A percentile compares a stretch with the other conserved stretches of the same genome.
phyloP scores from a whole-genome alignment of 2,329 filamentous ascomycete species.

The Parastagonospora avenae region DNA sequence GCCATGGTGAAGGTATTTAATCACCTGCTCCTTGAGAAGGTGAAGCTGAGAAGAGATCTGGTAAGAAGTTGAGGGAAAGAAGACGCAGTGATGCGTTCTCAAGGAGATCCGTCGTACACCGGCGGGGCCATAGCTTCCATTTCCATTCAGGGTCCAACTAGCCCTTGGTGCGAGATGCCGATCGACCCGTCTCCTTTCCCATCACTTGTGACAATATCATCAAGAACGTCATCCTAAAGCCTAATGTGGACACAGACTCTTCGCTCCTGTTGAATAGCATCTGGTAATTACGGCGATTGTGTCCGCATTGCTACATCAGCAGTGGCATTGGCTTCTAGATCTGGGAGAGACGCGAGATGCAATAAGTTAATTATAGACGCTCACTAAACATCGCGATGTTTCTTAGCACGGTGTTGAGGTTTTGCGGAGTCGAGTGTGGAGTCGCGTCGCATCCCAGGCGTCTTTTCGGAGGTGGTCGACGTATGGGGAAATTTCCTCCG shows the following conservation, averaged over 20 bases:
- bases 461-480: neutral
- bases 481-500: conserved; percentile 32
- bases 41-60: conserved; percentile 4
- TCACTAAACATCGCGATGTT: conserved; percentile 13
- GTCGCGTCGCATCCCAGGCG: conserved; percentile 8
- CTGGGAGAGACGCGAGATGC: no score
- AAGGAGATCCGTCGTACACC: conserved; percentile 1
- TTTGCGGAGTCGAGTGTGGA: conserved; percentile 20
- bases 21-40: neutral
- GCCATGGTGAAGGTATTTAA: conserved; percentile 31
- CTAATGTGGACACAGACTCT: no score
- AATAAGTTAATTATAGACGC: neutral
- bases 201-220: no score
- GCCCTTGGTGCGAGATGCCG: neutral
- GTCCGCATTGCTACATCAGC: no score
- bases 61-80: neutral
- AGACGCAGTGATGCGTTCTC: neutral
- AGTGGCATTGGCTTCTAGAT: no score
- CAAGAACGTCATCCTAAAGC: no score
- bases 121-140: conserved; percentile 26
- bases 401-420: conserved; percentile 15
- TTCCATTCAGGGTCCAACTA: conserved; percentile 16
- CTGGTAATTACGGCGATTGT: no score
- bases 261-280: no score
- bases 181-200: neutral